These are phyloP conservation scores for Sclerotinia borealis DNA, from an alignment of 2,329 filamentous ascomycete genomes.

Conservation along the genomic window DNA sequence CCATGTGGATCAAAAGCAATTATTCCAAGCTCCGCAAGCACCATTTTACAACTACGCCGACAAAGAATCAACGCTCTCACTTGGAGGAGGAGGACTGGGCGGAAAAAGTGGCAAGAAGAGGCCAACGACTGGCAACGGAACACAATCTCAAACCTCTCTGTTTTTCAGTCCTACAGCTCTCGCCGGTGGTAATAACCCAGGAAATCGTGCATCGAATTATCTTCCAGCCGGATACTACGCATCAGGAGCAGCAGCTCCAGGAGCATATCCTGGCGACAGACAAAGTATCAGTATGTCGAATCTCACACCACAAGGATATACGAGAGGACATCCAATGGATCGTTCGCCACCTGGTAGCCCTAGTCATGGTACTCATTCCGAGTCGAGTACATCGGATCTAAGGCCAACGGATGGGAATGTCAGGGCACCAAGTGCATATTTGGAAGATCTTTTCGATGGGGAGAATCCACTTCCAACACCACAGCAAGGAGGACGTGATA, in stretches of 20 bases:
- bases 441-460: constrained; percentile 81
- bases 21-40: constrained; percentile 48
- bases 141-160: constrained; percentile 37
- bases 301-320: constrained; percentile 43
- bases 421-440: constrained; percentile 78
- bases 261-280: constrained; percentile 30
- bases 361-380: constrained; percentile 19
- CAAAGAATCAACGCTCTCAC: constrained; percentile 36
- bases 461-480: constrained; percentile 12
- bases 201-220: constrained; percentile 68
- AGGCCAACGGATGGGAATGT: constrained; percentile 55
- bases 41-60: constrained; percentile 57
- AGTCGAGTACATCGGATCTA: constrained; percentile 58
- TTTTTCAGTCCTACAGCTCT: constrained; percentile 95
- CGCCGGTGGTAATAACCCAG: constrained; percentile 45
- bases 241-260: constrained; percentile 42
- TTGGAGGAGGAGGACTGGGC: constrained; percentile 23
- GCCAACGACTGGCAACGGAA: constrained; percentile 34
- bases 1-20: constrained; percentile 61
- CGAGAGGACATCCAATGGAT: constrained; percentile 40
- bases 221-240: constrained; percentile 90
- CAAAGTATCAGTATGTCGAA: constrained; percentile 54
- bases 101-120: constrained; percentile 31
- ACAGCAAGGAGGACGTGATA: neutral
- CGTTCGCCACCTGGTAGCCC: constrained; percentile 58